Percentiles rank a stretch among this genome's conserved stretches.
Conservation (phyloP, 192 early-diverging fungal genomes). For the Paraglomus occultum region DNA sequence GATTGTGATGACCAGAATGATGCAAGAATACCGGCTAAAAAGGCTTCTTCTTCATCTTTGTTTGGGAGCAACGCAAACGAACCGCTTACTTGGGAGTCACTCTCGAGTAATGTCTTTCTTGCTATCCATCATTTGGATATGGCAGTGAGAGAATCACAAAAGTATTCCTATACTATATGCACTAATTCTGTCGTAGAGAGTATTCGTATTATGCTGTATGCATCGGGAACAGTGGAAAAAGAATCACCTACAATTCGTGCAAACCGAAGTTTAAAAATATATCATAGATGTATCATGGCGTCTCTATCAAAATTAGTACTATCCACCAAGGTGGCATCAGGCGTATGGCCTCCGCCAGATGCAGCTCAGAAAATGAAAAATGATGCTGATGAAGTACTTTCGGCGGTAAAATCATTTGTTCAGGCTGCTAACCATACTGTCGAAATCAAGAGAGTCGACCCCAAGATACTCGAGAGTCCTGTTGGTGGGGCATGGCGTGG, state of each 20-base stretch:
- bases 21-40: not conserved
- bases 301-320: constrained; percentile 81
- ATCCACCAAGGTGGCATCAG: constrained; percentile 75
- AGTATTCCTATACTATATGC: constrained; percentile 53
- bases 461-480: constrained; percentile 11
- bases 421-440: constrained; percentile 55
- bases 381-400: constrained; percentile 73
- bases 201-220: constrained; percentile 81
- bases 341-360: constrained; percentile 91
- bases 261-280: constrained; percentile 61
- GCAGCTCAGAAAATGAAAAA: constrained; percentile 70
- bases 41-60: not conserved
- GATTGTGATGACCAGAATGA: not conserved
- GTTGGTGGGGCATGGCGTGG: constrained; percentile 28
- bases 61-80: constrained; percentile 27
- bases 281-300: constrained; percentile 77
- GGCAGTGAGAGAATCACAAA: constrained; percentile 49
- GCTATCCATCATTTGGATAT: constrained; percentile 55
- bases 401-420: constrained; percentile 76
- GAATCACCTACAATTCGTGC: constrained; percentile 65
- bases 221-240: constrained; percentile 71
- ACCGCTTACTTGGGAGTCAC: constrained; percentile 51
- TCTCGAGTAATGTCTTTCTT: constrained; percentile 44
- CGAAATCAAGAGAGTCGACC: constrained; percentile 21
- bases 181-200: constrained; percentile 66